Evolutionary conservation across 345 rosid species (phyloP).

Genomic region (Lepidium didymum): DNA sequence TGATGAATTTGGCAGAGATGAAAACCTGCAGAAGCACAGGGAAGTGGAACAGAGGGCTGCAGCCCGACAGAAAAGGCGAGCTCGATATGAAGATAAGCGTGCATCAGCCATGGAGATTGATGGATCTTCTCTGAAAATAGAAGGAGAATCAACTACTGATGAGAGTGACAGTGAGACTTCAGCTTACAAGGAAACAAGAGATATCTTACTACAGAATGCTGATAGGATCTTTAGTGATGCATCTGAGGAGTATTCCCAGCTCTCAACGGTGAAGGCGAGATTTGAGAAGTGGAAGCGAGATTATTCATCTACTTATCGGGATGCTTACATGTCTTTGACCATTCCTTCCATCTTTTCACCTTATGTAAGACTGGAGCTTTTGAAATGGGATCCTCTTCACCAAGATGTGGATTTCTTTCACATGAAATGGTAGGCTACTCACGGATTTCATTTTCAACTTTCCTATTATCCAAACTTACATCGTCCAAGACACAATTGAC

Average conservation of each 20-base stretch:
- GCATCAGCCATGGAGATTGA: slow-evolving; percentile 65
- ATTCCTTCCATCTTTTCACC: slow-evolving; percentile 89
- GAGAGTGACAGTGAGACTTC: slow-evolving; percentile 87
- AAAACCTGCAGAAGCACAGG: slow-evolving; percentile 79
- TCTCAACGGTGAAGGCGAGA: slow-evolving; percentile 66
- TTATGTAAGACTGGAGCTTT: slow-evolving; percentile 83
- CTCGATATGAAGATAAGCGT: slow-evolving; percentile 62
- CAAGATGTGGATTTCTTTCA: slow-evolving; percentile 60
- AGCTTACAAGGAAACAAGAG: slow-evolving; percentile 69
- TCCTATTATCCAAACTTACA: background rate
- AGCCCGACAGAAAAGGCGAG: slow-evolving; percentile 69
- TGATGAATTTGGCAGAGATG: slow-evolving; percentile 96
- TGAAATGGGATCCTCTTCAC: slow-evolving; percentile 91
- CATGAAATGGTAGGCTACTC: slow-evolving; percentile 69
- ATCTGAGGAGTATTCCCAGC: slow-evolving; percentile 84
- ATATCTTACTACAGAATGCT: slow-evolving; percentile 59
- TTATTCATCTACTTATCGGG: slow-evolving; percentile 64
- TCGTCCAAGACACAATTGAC: background rate
- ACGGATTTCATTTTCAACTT: background rate
- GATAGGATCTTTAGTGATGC: slow-evolving; percentile 84
- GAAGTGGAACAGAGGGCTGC: slow-evolving; percentile 73
- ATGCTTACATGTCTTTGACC: slow-evolving; percentile 88
- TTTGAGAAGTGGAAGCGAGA: slow-evolving; percentile 85
- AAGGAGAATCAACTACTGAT: slow-evolving; percentile 97
- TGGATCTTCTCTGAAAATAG: slow-evolving; percentile 50